phyloP scores from a whole-genome alignment of 208 protist genomes.

The Trypanosoma lewisi region DNA sequence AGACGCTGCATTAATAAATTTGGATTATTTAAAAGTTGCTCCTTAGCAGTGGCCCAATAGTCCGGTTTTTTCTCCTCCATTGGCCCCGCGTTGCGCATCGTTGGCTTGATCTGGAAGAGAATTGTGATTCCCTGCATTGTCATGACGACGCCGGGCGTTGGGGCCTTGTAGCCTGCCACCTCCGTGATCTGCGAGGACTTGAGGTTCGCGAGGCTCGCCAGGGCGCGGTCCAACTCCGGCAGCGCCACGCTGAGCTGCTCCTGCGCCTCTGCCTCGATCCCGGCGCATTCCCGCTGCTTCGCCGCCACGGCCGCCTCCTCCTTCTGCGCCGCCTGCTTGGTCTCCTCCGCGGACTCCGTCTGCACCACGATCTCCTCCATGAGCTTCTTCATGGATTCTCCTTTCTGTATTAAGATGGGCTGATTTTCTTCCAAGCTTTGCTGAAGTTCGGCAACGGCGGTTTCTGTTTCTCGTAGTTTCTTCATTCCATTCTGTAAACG shows the following conservation, averaged over 20 bases:
- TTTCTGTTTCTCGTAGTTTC: constrained; percentile 94
- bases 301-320: constrained; percentile 91
- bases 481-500: constrained; percentile 94
- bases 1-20: constrained; percentile 91
- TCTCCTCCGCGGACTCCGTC: constrained; percentile 92
- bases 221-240: constrained; percentile 96
- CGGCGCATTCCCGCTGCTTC: constrained; percentile 93
- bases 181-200: constrained; percentile 97
- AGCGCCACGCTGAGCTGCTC: constrained; percentile 94
- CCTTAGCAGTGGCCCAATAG: constrained; percentile 95
- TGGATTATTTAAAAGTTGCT: constrained; percentile 91
- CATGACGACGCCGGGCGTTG: constrained; percentile 95
- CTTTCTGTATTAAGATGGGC: constrained; percentile 94
- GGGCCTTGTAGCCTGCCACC: constrained; percentile 94
- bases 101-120: constrained; percentile 95
- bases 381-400: constrained; percentile 92
- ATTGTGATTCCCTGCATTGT: constrained; percentile 98
- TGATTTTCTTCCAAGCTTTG: constrained; percentile 93
- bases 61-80: constrained; percentile 96
- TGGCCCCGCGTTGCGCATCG: constrained; percentile 93
- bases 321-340: constrained; percentile 84
- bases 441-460: constrained; percentile 92
- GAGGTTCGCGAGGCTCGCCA: constrained; percentile 94
- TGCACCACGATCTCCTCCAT: constrained; percentile 93
- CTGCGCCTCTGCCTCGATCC: constrained; percentile 94